Conservation (phyloP, 345 rosid species). For the Viola odorata region DNA sequence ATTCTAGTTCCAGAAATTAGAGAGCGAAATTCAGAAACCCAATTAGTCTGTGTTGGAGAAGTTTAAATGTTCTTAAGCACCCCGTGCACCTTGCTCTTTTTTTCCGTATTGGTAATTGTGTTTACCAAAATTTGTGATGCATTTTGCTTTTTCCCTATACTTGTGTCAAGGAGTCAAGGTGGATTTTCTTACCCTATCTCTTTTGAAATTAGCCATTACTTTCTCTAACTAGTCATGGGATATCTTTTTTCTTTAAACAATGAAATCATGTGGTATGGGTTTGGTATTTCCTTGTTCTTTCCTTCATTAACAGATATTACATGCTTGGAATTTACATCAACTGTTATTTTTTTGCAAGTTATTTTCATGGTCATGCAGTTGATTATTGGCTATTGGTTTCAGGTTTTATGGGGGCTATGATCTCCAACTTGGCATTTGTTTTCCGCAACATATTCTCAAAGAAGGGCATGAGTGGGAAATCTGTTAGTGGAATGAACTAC, state of each 20-base stretch:
- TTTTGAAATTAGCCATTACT: neutral
- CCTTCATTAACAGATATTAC: neutral
- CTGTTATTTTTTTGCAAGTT: neutral
- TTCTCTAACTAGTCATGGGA: neutral
- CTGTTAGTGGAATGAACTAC: conserved; percentile 63
- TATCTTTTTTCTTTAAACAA: too few species aligned
- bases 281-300: conserved; percentile 7
- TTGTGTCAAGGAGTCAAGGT: neutral
- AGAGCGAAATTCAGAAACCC: neutral
- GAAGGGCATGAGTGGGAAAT: conserved; percentile 96
- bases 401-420: conserved; percentile 98
- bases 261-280: conserved; percentile 5
- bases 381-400: conserved; percentile 12
- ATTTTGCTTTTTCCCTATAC: neutral
- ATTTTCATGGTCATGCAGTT: conserved; percentile 3
- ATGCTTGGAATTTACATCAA: conserved; percentile 7
- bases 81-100: neutral
- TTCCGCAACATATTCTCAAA: conserved; percentile 92
- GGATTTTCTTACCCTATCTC: neutral
- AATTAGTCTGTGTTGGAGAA: neutral
- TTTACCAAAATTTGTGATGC: neutral
- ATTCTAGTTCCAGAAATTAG: neutral
- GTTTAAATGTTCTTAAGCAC: neutral
- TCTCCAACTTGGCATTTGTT: conserved; percentile 91
- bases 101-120: neutral